Base-by-base conservation (phyloP, 2,329 filamentous ascomycete genomes). In the Aspergillus viridinutans region DNA sequence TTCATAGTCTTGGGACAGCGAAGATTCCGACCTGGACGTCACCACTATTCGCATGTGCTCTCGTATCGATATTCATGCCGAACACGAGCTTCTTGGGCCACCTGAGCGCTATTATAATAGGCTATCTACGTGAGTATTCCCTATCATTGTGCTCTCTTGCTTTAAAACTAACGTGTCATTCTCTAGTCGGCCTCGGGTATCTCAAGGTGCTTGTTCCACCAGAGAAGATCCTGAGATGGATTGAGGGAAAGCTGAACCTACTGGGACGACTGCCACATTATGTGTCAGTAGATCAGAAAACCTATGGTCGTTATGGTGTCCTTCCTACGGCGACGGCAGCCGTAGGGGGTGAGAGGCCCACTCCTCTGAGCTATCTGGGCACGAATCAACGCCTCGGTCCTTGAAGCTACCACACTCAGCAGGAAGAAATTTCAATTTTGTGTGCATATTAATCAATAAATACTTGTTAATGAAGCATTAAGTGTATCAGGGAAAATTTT, bases 281-380 rank as follows among this genome's bases (percentile, higher is more conserved):
- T 68, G 89, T 97, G 50, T 95, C 90, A 56, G 87, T 97, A 17
- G 93, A 97, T 69, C 92, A 96, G 75, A 97, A 96, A 81, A 96
- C 90, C 5, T 96, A 93, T 68, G 93, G 93, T 7, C 83, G 93
- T 53, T 97, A 96, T 67, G 93, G 93, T 1, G 89, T 97, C 14
- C 78, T 97, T 56, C 93, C 92, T 2, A 82, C 85, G 1, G 79
- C 73, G 21, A 70, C 61, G 42, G 52, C 67, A 9, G 43, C 43
- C 6, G 43, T 17, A 20, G 59, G 69, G 28, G 65, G 57, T 49
- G 66, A 73, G 52, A 61, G 76, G 56, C 68, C 70, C 29, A 73
- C 77, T 38, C 74, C 76, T 14, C 78, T 89, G 64, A 85, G 85
- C 54, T 83, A 89, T 57, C 78, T 89, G 48, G 85, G 83, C 20